Percentiles rank a stretch among this genome's conserved stretches.
phyloP scores from a whole-genome alignment of 2,329 filamentous ascomycete species.

The Ophidiomyces ophidiicola region DNA sequence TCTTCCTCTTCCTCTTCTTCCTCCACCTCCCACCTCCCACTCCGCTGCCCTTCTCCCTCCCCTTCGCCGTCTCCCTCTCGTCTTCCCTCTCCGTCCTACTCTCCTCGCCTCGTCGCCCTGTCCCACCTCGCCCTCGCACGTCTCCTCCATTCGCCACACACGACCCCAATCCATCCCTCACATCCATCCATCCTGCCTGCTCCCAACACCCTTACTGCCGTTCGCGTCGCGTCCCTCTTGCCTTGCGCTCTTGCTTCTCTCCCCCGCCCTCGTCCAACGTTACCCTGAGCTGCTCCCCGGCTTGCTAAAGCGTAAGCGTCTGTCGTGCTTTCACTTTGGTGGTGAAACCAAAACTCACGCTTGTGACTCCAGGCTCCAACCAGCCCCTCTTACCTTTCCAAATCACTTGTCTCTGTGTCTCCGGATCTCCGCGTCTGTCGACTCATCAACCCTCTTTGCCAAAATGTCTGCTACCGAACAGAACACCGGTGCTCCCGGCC shows the following conservation, averaged over 20 bases:
- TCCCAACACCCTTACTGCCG: slow-evolving; percentile 10
- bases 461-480: slow-evolving; percentile 51
- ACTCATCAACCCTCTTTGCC: not conserved
- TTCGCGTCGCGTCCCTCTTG: too few relatives aligned
- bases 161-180: slow-evolving; percentile 17
- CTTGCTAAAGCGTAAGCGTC: too few relatives aligned
- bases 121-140: slow-evolving; percentile 23
- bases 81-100: slow-evolving; percentile 16
- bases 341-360: too few relatives aligned
- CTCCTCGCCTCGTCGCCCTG: slow-evolving; percentile 17
- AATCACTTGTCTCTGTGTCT: not conserved
- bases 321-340: too few relatives aligned
- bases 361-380: slow-evolving; percentile 8
- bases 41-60: slow-evolving; percentile 16
- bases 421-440: not conserved
- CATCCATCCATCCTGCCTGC: slow-evolving; percentile 5
- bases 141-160: slow-evolving; percentile 18
- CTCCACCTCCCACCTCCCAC: slow-evolving; percentile 14
- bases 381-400: not conserved
- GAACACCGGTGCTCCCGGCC: slow-evolving; percentile 36
- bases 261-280: too few relatives aligned
- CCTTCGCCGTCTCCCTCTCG: slow-evolving; percentile 18
- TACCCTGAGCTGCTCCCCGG: too few relatives aligned
- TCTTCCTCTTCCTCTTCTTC: slow-evolving; percentile 16
- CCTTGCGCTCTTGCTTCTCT: too few relatives aligned